Percentiles rank a stretch among this genome's conserved stretches.
These are phyloP conservation scores for Lenzites betulinus DNA, from an alignment of 768 basidiomycete genomes.

Conservation along the genomic window DNA sequence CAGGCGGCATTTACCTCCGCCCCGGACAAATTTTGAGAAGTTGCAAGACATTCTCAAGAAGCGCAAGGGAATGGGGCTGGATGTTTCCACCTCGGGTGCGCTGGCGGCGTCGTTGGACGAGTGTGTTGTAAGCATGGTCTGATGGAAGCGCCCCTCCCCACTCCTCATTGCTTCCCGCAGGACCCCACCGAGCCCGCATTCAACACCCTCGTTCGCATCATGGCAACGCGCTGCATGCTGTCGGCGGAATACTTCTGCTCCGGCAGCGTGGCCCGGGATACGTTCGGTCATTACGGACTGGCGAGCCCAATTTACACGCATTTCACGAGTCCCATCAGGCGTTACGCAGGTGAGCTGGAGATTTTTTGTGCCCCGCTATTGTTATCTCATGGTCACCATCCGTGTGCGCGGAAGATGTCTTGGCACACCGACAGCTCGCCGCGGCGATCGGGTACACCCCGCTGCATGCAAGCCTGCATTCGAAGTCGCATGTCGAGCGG, in stretches of 20 bases:
- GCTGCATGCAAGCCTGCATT: slow-evolving; percentile 86
- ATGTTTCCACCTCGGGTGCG: slow-evolving; percentile 89
- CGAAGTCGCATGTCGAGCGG: slow-evolving; percentile 85
- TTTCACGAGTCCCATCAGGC: slow-evolving; percentile 95
- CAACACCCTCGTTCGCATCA: slow-evolving; percentile 97
- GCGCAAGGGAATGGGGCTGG: slow-evolving; percentile 77
- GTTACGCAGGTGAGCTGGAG: slow-evolving; percentile 77
- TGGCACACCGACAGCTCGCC: slow-evolving; percentile 90
- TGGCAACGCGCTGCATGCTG: slow-evolving; percentile 99
- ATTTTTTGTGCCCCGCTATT: not conserved
- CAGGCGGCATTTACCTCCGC: slow-evolving; percentile 91
- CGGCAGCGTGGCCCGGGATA: slow-evolving; percentile 88
- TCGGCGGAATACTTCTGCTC: slow-evolving; percentile 98
- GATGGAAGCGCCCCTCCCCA: slow-evolving; percentile 6
- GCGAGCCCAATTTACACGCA: slow-evolving; percentile 97
- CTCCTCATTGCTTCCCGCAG: slow-evolving; percentile 40
- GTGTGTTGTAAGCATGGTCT: slow-evolving; percentile 64
- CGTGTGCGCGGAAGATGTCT: slow-evolving; percentile 59
- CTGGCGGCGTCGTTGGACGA: slow-evolving; percentile 86
- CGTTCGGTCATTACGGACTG: slow-evolving; percentile 97
- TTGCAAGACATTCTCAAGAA: slow-evolving; percentile 90
- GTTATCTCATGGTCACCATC: not conserved
- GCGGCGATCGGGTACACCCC: slow-evolving; percentile 85
- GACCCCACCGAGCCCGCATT: slow-evolving; percentile 85
- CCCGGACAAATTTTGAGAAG: slow-evolving; percentile 92